A percentile compares a stretch with the other conserved stretches of the same genome.
Conservation (phyloP, 2,329 filamentous ascomycete species). For the Diaporthe batatas region DNA sequence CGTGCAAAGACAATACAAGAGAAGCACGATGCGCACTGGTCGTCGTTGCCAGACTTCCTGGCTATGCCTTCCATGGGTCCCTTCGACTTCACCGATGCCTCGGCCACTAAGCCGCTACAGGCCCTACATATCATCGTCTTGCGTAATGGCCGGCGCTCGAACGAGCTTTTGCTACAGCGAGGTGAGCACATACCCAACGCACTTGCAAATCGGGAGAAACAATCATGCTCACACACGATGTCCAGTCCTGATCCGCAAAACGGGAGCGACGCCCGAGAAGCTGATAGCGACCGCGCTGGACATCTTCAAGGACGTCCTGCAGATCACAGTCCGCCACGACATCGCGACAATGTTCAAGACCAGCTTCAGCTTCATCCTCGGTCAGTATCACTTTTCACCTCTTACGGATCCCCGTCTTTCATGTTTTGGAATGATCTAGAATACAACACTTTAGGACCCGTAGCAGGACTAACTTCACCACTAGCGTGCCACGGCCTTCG, state of each 20-base stretch:
- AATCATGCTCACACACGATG: not conserved
- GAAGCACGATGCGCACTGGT: slow-evolving; percentile 45
- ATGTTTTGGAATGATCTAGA: too few species aligned
- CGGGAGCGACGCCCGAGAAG: slow-evolving; percentile 50
- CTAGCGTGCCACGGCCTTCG: slow-evolving; percentile 51
- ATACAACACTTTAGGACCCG: too few species aligned
- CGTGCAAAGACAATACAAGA: slow-evolving; percentile 42
- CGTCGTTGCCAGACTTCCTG: slow-evolving; percentile 47
- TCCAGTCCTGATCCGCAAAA: slow-evolving; percentile 50
- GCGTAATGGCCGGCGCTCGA: slow-evolving; percentile 46
- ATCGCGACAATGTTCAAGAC: slow-evolving; percentile 52
- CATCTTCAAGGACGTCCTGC: slow-evolving; percentile 51
- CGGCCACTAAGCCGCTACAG: slow-evolving; percentile 41
- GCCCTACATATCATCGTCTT: slow-evolving; percentile 40
- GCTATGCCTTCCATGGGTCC: slow-evolving; percentile 41
- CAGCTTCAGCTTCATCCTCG: slow-evolving; percentile 49
- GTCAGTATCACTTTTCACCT: too few species aligned
- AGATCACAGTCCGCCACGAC: slow-evolving; percentile 50
- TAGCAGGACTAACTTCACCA: too few species aligned
- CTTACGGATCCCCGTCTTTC: too few species aligned
- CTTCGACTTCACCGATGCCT: slow-evolving; percentile 45
- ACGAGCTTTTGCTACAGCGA: slow-evolving; percentile 40
- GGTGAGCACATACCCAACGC: not conserved
- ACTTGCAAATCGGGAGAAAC: too few species aligned
- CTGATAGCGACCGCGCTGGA: slow-evolving; percentile 49